Conservation (phyloP, 2,329 filamentous ascomycete species). For the Xylariaceae sp. region DNA sequence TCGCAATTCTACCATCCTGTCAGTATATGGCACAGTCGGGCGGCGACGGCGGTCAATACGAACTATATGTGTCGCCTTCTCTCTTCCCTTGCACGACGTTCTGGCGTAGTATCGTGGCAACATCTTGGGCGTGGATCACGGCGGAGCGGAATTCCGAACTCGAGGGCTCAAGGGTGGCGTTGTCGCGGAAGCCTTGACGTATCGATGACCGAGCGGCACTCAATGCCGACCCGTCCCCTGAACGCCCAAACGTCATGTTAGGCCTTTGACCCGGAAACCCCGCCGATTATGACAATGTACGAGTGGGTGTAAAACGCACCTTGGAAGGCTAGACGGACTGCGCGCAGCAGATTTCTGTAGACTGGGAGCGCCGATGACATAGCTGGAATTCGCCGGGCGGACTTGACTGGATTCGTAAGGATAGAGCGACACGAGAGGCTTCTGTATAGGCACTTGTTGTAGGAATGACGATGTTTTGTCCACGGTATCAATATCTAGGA, state of each 20-base stretch:
- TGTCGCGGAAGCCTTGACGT: constrained; percentile 65
- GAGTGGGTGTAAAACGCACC: constrained; percentile 44
- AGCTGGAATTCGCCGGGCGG: background rate
- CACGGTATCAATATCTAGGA: background rate
- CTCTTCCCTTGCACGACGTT: constrained; percentile 82
- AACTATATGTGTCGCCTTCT: constrained; percentile 54
- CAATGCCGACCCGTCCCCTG: constrained; percentile 67
- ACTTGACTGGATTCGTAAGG: background rate
- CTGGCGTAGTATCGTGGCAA: constrained; percentile 70
- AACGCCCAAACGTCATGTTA: background rate
- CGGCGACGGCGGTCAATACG: constrained; percentile 28
- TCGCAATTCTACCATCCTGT: constrained; percentile 56
- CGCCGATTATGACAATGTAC: background rate
- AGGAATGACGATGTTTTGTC: background rate
- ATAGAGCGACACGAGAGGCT: background rate
- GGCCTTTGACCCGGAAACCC: background rate
- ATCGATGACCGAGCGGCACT: constrained; percentile 66
- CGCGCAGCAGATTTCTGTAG: constrained; percentile 76
- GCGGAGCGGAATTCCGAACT: constrained; percentile 56
- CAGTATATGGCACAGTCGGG: constrained; percentile 1
- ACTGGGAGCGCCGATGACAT: constrained; percentile 51
- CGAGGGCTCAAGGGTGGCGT: constrained; percentile 51
- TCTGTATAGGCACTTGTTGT: background rate
- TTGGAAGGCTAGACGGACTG: constrained; percentile 75
- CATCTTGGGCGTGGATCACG: constrained; percentile 73